Evolutionary conservation across 1,284 basidiomycete species (phyloP).

Genomic region (Sporisorium reilianum): DNA sequence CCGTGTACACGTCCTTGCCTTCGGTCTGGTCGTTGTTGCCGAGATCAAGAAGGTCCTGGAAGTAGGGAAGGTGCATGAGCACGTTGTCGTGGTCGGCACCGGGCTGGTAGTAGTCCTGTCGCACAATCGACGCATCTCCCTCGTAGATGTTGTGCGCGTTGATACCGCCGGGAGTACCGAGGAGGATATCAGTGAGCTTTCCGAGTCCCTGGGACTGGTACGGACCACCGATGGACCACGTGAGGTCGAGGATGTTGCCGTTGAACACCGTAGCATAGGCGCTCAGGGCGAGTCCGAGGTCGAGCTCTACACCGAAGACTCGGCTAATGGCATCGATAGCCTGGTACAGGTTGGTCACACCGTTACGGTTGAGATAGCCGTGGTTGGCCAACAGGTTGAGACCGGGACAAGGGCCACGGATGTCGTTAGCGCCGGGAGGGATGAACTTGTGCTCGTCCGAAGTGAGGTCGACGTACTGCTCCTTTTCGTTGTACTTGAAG

Average conservation of each 20-base stretch:
- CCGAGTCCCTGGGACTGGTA: slow-evolving; percentile 42
- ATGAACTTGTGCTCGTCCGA: slow-evolving; percentile 57
- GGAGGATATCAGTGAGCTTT: slow-evolving; percentile 34
- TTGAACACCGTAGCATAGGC: slow-evolving; percentile 59
- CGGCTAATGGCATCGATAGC: slow-evolving; percentile 52
- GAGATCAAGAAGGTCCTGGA: slow-evolving; percentile 54
- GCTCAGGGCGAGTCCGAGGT: slow-evolving; percentile 46
- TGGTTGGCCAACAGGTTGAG: slow-evolving; percentile 58
- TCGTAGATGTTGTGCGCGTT: slow-evolving; percentile 58
- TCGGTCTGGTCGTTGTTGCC: slow-evolving; percentile 44
- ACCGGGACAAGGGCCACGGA: slow-evolving; percentile 58
- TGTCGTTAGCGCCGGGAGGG: slow-evolving; percentile 51
- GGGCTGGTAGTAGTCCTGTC: slow-evolving; percentile 57
- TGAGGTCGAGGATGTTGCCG: slow-evolving; percentile 55
- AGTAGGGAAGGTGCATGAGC: slow-evolving; percentile 46
- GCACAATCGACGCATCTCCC: slow-evolving; percentile 53
- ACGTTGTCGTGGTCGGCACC: slow-evolving; percentile 53
- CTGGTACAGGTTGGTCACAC: slow-evolving; percentile 49
- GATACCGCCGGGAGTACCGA: slow-evolving; percentile 51
- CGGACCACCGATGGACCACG: slow-evolving; percentile 59
- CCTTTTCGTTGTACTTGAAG: slow-evolving; percentile 52
- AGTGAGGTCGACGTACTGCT: slow-evolving; percentile 49
- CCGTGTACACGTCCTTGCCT: slow-evolving; percentile 53
- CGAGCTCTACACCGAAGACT: slow-evolving; percentile 51
- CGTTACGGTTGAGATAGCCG: slow-evolving; percentile 55